Base-by-base conservation (phyloP, 345 rosid genomes). In the Rubroshorea leprosula region DNA sequence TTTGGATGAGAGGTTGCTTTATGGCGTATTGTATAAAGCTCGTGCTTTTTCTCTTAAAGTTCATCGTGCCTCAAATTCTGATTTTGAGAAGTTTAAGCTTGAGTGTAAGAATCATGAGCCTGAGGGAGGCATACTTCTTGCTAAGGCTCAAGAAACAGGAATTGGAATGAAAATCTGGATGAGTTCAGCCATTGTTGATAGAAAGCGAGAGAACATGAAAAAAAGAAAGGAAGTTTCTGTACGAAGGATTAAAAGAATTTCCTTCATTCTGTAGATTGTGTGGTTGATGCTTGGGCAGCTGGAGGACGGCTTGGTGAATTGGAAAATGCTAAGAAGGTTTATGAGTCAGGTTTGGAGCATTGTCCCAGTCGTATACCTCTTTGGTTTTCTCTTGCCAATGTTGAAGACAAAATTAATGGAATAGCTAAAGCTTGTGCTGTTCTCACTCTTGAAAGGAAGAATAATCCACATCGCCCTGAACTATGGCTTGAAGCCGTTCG, bases 211-310 rank as follows among this genome's bases (percentile, higher is more conserved):
- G n/a, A 83, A 83, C 60, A 71, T 60, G 9, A n/a, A 80, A 72
- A 17, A 94, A 83, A 68, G 97, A 87, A 78, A 85, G 87, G 74
- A 81, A 75, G 55, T 65, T 90, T 70, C 83, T 90, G 51, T 81
- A 78, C 54, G 96, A 85, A 79, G 97, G 94, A 15, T 74, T 87
- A 78, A 79, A 82, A 64, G 76, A 65, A 52, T 90, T 90, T 78
- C 83, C 91, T 23, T 85, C 83, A 3, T 90, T 83, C 74, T 87
- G 81, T 73, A 87, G 87, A 70, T 64, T n/a, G n/a, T 90, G 66
- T 85, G 97, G 97, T 68, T 90, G 78, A 90, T 90, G 96, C 84
- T 74, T 59, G 96, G 97, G 46, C 97, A 90, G 89, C 89, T 87
- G 4, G 96, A 87, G 66, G 94, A 74, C 80, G 88, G 23, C 78